These are phyloP conservation scores for Pleurostoma richardsiae DNA, from an alignment of 2,329 filamentous ascomycete species.

Conservation along the genomic window DNA sequence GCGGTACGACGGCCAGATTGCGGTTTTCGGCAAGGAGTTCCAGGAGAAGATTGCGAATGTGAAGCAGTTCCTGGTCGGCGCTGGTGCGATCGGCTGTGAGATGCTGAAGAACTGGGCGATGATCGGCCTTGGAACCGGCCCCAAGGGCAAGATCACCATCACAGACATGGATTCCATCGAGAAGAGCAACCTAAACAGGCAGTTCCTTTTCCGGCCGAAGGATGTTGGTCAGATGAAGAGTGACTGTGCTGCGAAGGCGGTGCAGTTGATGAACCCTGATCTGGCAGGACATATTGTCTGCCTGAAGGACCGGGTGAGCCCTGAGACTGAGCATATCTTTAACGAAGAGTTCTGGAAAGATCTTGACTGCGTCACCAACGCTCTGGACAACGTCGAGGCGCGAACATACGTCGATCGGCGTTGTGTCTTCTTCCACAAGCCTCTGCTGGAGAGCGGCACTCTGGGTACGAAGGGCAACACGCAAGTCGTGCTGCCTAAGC, in stretches of 20 bases:
- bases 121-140: slow-evolving; percentile 89
- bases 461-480: slow-evolving; percentile 99
- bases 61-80: slow-evolving; percentile 90
- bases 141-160: slow-evolving; percentile 82
- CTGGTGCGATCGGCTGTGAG: slow-evolving; percentile 95
- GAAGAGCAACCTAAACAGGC: slow-evolving; percentile 96
- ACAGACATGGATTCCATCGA: slow-evolving; percentile 99
- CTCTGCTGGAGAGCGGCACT: slow-evolving; percentile 91
- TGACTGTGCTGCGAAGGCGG: slow-evolving; percentile 85
- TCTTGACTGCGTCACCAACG: slow-evolving; percentile 92
- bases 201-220: slow-evolving; percentile 90
- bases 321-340: slow-evolving; percentile 90
- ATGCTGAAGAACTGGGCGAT: slow-evolving; percentile 99
- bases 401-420: slow-evolving; percentile 93
- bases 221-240: slow-evolving; percentile 98
- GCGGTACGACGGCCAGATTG: slow-evolving; percentile 95
- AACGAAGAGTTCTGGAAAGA: slow-evolving; percentile 86
- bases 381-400: slow-evolving; percentile 94
- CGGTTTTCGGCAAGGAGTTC: slow-evolving; percentile 88
- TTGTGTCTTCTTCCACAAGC: slow-evolving; percentile 98
- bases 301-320: slow-evolving; percentile 83
- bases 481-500: slow-evolving; percentile 83
- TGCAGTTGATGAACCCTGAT: slow-evolving; percentile 92
- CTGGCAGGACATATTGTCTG: slow-evolving; percentile 79
- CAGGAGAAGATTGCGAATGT: slow-evolving; percentile 90